Percentiles rank a stretch among this genome's conserved stretches.
phyloP scores from a whole-genome alignment of 345 rosid species.

The Gossypium mustelinum region DNA sequence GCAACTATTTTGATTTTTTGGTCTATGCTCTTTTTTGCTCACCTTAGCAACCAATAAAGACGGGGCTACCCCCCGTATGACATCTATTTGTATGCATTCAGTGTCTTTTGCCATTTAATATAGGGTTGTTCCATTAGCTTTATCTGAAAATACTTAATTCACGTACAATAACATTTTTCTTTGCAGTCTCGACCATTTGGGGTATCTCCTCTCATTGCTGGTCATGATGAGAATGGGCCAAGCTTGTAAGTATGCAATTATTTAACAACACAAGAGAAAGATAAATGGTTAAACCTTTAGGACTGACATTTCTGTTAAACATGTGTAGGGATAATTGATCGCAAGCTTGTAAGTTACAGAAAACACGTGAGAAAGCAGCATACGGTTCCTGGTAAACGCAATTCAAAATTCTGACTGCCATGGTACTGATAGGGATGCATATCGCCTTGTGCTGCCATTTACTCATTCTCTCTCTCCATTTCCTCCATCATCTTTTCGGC shows the following conservation, averaged over 20 bases:
- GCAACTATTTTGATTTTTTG: neutral
- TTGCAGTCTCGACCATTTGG: constrained; percentile 98
- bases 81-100: neutral
- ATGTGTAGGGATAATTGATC: too few relatives aligned
- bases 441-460: neutral
- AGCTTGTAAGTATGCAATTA: constrained; percentile 62
- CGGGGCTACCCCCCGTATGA: neutral
- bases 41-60: neutral
- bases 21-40: neutral
- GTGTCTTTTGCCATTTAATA: neutral
- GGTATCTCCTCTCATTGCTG: constrained; percentile 97
- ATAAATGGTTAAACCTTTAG: too few relatives aligned
- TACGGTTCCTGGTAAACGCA: neutral
- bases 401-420: neutral
- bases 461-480: neutral
- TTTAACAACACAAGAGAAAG: too few relatives aligned
- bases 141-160: constrained; percentile 12
- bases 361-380: too few relatives aligned
- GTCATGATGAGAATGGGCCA: constrained; percentile 91
- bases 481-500: too few relatives aligned
- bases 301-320: too few relatives aligned
- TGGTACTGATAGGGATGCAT: neutral
- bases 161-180: neutral
- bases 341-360: too few relatives aligned
- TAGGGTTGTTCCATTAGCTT: neutral